Conservation (phyloP, 2,329 filamentous ascomycete genomes). For the Phialocephala subalpina region DNA sequence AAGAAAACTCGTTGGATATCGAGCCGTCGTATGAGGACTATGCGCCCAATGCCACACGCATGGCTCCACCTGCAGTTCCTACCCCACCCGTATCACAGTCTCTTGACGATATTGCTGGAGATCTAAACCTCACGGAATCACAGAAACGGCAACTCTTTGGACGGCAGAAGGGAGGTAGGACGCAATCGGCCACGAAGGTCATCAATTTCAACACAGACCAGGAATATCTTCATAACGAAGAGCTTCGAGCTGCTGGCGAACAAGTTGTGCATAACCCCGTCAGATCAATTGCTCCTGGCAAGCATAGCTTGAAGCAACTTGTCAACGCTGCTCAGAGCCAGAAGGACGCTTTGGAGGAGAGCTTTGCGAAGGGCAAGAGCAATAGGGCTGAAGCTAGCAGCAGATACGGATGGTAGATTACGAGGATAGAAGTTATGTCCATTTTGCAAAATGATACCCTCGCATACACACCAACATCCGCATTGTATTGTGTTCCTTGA, state of each 20-base stretch:
- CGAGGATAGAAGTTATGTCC: neutral
- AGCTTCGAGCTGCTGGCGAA: constrained; percentile 73
- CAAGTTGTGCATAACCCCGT: constrained; percentile 81
- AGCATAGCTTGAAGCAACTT: constrained; percentile 88
- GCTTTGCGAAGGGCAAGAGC: constrained; percentile 81
- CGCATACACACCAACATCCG: neutral
- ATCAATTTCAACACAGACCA: constrained; percentile 88
- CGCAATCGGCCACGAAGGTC: constrained; percentile 65
- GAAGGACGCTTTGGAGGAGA: constrained; percentile 88
- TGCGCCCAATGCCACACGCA: constrained; percentile 36
- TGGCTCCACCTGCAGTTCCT: constrained; percentile 36
- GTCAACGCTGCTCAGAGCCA: constrained; percentile 85
- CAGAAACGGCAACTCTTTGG: constrained; percentile 88
- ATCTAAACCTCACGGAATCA: constrained; percentile 80
- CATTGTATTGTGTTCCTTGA: neutral
- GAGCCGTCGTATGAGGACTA: constrained; percentile 43
- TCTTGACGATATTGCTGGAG: constrained; percentile 75
- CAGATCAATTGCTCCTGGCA: constrained; percentile 82
- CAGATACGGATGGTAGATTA: constrained; percentile 78
- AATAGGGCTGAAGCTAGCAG: constrained; percentile 84
- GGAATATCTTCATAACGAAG: constrained; percentile 88
- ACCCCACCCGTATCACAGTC: constrained; percentile 54
- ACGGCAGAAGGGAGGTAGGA: constrained; percentile 58
- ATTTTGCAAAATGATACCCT: constrained; percentile 28
- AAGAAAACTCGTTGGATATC: constrained; percentile 14